Evolutionary conservation across 2,329 filamentous ascomycete species (phyloP).

Genomic region (Cryoendolithus antarcticus): DNA sequence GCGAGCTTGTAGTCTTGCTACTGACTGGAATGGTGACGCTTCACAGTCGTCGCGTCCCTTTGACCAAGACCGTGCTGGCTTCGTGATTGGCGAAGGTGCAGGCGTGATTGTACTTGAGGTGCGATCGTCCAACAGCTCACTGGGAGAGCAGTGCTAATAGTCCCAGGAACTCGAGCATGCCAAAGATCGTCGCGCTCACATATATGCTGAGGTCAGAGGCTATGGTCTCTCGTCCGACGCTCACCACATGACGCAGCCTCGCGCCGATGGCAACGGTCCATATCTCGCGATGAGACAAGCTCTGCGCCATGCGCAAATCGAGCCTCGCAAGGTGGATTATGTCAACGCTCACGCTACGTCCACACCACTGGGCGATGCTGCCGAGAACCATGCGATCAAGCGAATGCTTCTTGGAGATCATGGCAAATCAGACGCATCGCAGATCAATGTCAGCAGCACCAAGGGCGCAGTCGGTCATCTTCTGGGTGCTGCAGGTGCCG

Average conservation of each 20-base stretch:
- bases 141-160: not conserved
- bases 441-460: conserved; percentile 80
- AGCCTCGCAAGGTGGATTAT: conserved; percentile 66
- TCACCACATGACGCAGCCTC: conserved; percentile 84
- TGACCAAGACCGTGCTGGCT: conserved; percentile 65
- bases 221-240: conserved; percentile 89
- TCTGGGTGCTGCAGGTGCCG: conserved; percentile 77
- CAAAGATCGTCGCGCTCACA: conserved; percentile 60
- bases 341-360: conserved; percentile 93
- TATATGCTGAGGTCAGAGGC: conserved; percentile 81
- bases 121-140: not conserved
- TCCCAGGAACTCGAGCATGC: conserved; percentile 70
- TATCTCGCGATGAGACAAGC: conserved; percentile 75
- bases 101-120: conserved; percentile 76
- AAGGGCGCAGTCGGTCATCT: conserved; percentile 90
- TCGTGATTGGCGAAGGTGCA: conserved; percentile 87
- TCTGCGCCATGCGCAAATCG: conserved; percentile 56
- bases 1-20: conserved; percentile 73
- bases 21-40: conserved; percentile 63
- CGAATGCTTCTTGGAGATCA: conserved; percentile 61
- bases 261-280: conserved; percentile 70
- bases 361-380: conserved; percentile 71
- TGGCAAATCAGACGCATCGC: conserved; percentile 46
- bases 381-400: conserved; percentile 76
- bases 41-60: conserved; percentile 70